Conservation (phyloP, 805 yeast species). For the Candida broadrunensis region DNA sequence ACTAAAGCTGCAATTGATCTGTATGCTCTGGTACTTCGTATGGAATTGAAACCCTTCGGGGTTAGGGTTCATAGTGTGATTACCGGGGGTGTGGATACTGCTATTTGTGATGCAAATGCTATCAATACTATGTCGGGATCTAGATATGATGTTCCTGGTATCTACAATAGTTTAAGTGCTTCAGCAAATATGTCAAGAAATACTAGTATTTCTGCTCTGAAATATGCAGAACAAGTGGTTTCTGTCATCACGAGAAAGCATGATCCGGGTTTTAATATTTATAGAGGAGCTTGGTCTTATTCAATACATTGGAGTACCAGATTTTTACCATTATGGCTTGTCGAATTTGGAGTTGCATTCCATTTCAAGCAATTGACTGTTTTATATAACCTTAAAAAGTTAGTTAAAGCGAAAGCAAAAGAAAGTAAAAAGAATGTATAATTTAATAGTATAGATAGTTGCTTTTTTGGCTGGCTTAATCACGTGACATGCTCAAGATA, state of each 20-base stretch:
- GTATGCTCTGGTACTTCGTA: constrained; percentile 28
- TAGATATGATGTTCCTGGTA: constrained; percentile 18
- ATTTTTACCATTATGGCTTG: constrained; percentile 22
- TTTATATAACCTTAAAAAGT: constrained; percentile 13
- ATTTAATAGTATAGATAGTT: too few species aligned
- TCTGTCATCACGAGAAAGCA: constrained; percentile 12
- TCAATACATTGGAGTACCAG: constrained; percentile 13
- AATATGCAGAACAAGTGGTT: constrained; percentile 24
- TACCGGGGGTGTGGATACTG: constrained; percentile 40
- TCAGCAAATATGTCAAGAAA: constrained; percentile 21
- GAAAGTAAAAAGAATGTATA: neutral
- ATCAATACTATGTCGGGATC: constrained; percentile 10
- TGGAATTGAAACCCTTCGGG: constrained; percentile 36
- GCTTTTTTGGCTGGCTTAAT: too few species aligned
- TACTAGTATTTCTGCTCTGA: constrained; percentile 16
- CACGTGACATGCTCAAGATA: too few species aligned
- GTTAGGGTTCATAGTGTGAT: constrained; percentile 36
- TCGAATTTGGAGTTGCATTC: constrained; percentile 15
- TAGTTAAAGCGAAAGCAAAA: constrained; percentile 4
- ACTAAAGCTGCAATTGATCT: constrained; percentile 39
- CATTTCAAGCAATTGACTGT: constrained; percentile 25
- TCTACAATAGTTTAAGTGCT: constrained; percentile 15
- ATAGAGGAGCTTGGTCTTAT: constrained; percentile 22
- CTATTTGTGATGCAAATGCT: constrained; percentile 18
- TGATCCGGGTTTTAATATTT: constrained; percentile 26